Conservation (phyloP, 2,329 filamentous ascomycete genomes). For the Arthrobotrys pseudoclavata region DNA sequence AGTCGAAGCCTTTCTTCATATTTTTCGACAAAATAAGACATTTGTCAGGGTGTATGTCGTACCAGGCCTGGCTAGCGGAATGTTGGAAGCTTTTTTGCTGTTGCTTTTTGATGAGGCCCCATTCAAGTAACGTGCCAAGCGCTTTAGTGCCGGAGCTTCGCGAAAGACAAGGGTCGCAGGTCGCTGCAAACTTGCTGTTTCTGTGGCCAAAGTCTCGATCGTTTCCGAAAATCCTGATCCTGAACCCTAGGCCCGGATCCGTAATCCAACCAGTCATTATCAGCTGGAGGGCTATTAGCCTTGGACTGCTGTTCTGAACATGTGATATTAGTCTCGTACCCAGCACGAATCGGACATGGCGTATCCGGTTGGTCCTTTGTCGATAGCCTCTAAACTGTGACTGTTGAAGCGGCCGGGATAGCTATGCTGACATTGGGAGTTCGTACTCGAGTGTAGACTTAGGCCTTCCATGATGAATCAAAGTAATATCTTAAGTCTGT, state of each 20-base stretch:
- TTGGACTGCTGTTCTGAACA: background rate
- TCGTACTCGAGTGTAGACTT: no score
- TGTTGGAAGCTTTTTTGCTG: constrained; percentile 44
- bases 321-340: background rate
- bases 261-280: constrained; percentile 15
- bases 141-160: constrained; percentile 57
- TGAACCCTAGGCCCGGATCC: constrained; percentile 3
- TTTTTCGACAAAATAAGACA: constrained; percentile 58
- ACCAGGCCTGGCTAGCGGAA: constrained; percentile 30
- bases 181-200: constrained; percentile 26
- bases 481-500: no score
- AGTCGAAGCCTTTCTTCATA: constrained; percentile 22
- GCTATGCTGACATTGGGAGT: no score
- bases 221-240: constrained; percentile 59
- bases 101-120: constrained; percentile 47
- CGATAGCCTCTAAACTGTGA: no score
- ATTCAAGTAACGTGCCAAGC: constrained; percentile 18
- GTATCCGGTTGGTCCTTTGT: no score
- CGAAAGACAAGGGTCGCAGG: constrained; percentile 29
- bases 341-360: no score
- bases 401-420: no score
- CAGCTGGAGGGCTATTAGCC: no score
- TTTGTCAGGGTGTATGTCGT: constrained; percentile 12
- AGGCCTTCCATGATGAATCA: no score
- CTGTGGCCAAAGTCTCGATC: constrained; percentile 53